Conservation (phyloP, 495 filamentous ascomycete genomes). For the Aspergillus taichungensis region DNA sequence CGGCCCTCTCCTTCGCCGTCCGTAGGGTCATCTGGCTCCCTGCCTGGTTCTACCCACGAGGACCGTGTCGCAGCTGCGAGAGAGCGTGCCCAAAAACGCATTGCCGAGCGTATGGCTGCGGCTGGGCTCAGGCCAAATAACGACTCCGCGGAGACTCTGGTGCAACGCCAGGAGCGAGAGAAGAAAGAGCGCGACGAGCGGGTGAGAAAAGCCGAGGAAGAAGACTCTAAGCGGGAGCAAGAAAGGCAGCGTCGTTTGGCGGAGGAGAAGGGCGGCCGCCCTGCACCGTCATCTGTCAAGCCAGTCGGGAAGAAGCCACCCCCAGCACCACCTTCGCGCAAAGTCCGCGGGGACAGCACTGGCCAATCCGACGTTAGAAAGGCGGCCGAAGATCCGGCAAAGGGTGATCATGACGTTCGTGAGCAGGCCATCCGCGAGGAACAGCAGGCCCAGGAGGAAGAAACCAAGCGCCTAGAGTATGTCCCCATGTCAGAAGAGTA, state of each 20-base stretch:
- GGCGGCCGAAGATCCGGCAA: conserved; percentile 49
- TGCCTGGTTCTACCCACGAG: conserved; percentile 73
- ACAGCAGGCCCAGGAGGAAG: conserved; percentile 68
- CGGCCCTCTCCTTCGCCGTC: conserved; percentile 35
- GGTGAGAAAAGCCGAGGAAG: conserved; percentile 81
- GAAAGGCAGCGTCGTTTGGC: conserved; percentile 79
- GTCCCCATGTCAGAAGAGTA: conserved; percentile 24
- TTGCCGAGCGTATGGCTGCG: conserved; percentile 95
- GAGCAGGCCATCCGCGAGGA: conserved; percentile 56
- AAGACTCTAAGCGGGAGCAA: conserved; percentile 82
- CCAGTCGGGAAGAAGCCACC: conserved; percentile 67
- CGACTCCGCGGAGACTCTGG: conserved; percentile 62
- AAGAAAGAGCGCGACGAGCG: conserved; percentile 79
- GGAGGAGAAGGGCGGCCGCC: conserved; percentile 61
- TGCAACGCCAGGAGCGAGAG: conserved; percentile 83
- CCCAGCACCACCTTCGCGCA: conserved; percentile 72
- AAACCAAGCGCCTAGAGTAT: conserved; percentile 76
- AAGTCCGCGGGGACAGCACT: conserved; percentile 55
- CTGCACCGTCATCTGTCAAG: conserved; percentile 48
- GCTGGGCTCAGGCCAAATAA: conserved; percentile 75
- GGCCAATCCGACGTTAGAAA: conserved; percentile 46
- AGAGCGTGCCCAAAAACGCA: conserved; percentile 91
- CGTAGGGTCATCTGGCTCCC: conserved; percentile 31
- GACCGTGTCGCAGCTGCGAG: conserved; percentile 93
- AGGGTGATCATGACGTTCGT: conserved; percentile 41